Base-by-base conservation (phyloP, 2,329 filamentous ascomycete species). In the Ilyonectria sp. region DNA sequence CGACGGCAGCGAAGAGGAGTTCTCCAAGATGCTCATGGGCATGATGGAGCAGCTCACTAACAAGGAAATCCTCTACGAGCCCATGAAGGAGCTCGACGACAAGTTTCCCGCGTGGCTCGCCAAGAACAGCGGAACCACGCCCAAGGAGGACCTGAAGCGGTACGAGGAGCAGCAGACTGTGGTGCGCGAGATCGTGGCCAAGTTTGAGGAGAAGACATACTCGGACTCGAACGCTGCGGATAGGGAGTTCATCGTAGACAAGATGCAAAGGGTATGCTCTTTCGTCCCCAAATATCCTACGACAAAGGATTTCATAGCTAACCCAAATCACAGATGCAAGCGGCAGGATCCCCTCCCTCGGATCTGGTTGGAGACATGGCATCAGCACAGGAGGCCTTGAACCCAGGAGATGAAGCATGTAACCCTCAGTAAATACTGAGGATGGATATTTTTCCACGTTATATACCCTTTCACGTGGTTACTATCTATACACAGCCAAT, bases 21-120 rank as follows among this genome's bases (percentile, higher is more conserved):
- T 98, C 76, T 94, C 94, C 64, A 95, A 97, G 83, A 94, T 98
- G 90, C 89, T 99, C 67, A 90, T 97, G 87, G 93, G 93, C 60
- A 97, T 98, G 94, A 98, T 99, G 95, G 94, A 98, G 83, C 95
- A 99, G 81, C 87, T 99, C 70, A 98, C 96, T 4, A 97, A 97
- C 81, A 98, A 97, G 85, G 96, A 98, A 74, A 98, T 99, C 70
- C 83, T 99, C 57, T 98, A 98, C 79, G 95, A 99, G 83, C 96
- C 96, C 2, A 98, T 99, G 94, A 97, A 97, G 84, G 96, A 99
- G 82, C 85, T 99, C 54, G 85, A 97, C 79, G 92, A 94, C 60
- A 98, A 98, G 81, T 99, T 96, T 78, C 95, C 95, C 0, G 90
- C 83, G 2, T 99, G 96, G 95, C 86, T 99, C 79, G 88, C 89